These are phyloP conservation scores for Cercospora berteroae DNA, from an alignment of 2,329 filamentous ascomycete genomes.

Conservation along the genomic window DNA sequence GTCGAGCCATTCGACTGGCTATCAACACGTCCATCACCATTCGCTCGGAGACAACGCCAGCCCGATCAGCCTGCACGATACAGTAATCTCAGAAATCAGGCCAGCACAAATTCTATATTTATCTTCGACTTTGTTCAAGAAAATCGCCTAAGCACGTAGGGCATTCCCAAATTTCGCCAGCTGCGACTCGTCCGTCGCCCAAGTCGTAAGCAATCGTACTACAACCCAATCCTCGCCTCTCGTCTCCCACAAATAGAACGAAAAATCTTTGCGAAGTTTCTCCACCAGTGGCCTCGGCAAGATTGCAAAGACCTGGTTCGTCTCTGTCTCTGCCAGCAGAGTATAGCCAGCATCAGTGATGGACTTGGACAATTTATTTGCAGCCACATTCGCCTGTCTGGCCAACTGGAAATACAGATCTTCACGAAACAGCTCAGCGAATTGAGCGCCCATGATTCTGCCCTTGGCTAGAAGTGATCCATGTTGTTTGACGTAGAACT, in stretches of 20 bases:
- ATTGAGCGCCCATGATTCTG: slow-evolving; percentile 10
- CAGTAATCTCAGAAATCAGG: not conserved
- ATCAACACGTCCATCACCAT: not conserved
- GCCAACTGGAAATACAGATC: not conserved
- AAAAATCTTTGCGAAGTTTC: not conserved
- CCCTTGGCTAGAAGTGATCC: slow-evolving; percentile 5
- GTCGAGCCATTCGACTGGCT: not conserved
- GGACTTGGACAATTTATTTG: not conserved
- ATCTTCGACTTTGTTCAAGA: too few species aligned
- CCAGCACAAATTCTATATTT: not conserved
- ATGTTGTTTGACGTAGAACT: slow-evolving; percentile 9
- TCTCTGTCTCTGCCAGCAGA: slow-evolving; percentile 7
- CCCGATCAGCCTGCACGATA: not conserved
- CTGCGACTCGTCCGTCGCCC: slow-evolving; percentile 7
- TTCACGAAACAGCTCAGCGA: slow-evolving; percentile 6
- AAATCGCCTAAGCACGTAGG: not conserved
- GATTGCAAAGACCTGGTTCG: slow-evolving; percentile 9
- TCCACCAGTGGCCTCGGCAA: slow-evolving; percentile 4
- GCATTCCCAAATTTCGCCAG: slow-evolving; percentile 6
- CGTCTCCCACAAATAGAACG: slow-evolving; percentile 8
- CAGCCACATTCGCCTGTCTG: slow-evolving; percentile 1
- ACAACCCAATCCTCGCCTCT: slow-evolving; percentile 9
- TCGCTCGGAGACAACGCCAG: not conserved
- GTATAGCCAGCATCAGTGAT: slow-evolving; percentile 8
- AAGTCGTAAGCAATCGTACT: slow-evolving; percentile 3